Evolutionary conservation across 257 asterid species (phyloP).

Genomic region (Thymus quinquecostatus): DNA sequence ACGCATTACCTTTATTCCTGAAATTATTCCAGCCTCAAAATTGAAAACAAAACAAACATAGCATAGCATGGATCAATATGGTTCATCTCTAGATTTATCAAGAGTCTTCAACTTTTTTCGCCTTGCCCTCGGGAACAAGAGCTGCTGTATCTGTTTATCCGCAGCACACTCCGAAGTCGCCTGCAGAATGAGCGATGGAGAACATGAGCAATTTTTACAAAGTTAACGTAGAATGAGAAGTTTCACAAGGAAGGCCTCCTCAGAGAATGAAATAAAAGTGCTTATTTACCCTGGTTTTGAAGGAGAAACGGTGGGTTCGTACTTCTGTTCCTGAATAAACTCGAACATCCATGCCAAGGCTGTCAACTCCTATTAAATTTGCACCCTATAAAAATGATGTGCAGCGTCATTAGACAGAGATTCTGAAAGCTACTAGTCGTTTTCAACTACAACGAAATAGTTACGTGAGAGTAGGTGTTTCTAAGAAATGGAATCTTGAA

Average conservation of each 20-base stretch:
- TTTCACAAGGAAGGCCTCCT: background rate
- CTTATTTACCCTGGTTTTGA: constrained; percentile 56
- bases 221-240: background rate
- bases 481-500: background rate
- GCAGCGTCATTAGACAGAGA: constrained; percentile 1
- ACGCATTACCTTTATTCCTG: constrained; percentile 7
- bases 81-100: constrained; percentile 46
- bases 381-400: constrained; percentile 51
- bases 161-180: constrained; percentile 71
- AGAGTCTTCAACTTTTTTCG: constrained; percentile 54
- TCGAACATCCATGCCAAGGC: constrained; percentile 82
- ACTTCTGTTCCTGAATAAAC: constrained; percentile 70
- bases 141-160: constrained; percentile 79
- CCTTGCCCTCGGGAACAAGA: constrained; percentile 63
- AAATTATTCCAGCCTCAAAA: constrained; percentile 26
- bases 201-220: background rate
- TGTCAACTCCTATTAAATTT: constrained; percentile 74
- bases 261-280: background rate
- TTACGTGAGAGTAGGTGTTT: background rate
- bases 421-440: constrained; percentile 7
- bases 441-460: background rate
- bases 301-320: constrained; percentile 72
- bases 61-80: constrained; percentile 27
- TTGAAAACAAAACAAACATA: background rate
- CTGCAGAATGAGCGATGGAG: constrained; percentile 35